Evolutionary conservation across 2,329 filamentous ascomycete genomes (phyloP).

Genomic region (Aquanectria penicillioides): DNA sequence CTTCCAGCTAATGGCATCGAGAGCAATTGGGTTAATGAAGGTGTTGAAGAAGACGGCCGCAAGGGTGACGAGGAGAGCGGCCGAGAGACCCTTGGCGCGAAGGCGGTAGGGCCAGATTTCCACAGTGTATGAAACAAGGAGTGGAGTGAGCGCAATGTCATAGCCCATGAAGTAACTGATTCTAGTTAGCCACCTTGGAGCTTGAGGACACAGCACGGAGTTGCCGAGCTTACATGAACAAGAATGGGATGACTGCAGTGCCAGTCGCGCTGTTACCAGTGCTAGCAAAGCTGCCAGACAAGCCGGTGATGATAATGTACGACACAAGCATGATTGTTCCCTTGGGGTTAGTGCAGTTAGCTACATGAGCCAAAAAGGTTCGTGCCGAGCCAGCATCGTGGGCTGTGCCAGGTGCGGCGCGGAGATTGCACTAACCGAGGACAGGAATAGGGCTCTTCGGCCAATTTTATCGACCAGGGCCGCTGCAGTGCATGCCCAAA

Average conservation of each 20-base stretch:
- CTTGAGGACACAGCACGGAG: slow-evolving; percentile 5
- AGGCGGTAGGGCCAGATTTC: slow-evolving; percentile 37
- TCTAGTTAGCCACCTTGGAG: neutral
- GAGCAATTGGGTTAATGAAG: slow-evolving; percentile 36
- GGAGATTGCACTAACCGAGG: slow-evolving; percentile 1
- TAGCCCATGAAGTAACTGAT: slow-evolving; percentile 50
- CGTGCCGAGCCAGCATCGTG: neutral
- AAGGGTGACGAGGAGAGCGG: slow-evolving; percentile 29
- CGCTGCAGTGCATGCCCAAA: slow-evolving; percentile 7
- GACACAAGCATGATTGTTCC: slow-evolving; percentile 13
- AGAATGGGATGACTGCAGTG: neutral
- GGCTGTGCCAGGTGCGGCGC: no score
- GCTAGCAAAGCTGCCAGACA: slow-evolving; percentile 13
- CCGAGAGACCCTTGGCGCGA: slow-evolving; percentile 34
- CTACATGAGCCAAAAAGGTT: neutral
- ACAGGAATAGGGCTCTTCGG: slow-evolving; percentile 2
- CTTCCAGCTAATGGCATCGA: slow-evolving; percentile 30
- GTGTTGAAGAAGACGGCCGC: slow-evolving; percentile 32
- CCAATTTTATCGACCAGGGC: slow-evolving; percentile 10
- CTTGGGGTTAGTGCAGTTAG: neutral
- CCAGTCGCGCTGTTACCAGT: slow-evolving; percentile 1
- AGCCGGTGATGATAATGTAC: slow-evolving; percentile 19
- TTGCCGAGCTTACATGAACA: slow-evolving; percentile 25
- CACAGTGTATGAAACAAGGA: slow-evolving; percentile 47
- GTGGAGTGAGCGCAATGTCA: slow-evolving; percentile 63